Conservation (phyloP, 805 yeast species). For the Candida incommunis region DNA sequence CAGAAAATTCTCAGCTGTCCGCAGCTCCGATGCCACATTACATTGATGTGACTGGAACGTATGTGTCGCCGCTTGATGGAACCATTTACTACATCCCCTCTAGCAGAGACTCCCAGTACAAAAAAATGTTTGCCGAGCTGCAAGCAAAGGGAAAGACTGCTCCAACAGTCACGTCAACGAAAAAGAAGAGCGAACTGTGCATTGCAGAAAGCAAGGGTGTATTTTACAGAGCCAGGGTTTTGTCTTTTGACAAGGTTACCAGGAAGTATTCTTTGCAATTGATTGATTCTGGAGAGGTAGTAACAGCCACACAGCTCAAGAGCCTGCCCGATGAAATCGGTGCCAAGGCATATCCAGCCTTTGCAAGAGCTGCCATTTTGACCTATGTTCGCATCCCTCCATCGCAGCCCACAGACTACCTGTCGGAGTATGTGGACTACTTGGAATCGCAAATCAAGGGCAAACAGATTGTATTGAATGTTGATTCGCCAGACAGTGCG, state of each 20-base stretch:
- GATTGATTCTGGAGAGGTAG: conserved; percentile 47
- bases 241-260: conserved; percentile 30
- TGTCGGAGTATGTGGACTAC: conserved; percentile 36
- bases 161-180: conserved; percentile 16
- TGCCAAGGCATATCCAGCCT: conserved; percentile 28
- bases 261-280: conserved; percentile 37
- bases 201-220: conserved; percentile 40
- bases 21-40: conserved; percentile 15
- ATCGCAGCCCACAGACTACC: conserved; percentile 36
- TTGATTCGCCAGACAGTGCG: conserved; percentile 22
- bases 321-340: conserved; percentile 38
- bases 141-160: conserved; percentile 18
- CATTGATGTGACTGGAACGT: conserved; percentile 22
- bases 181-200: conserved; percentile 38
- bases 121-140: conserved; percentile 14
- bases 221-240: conserved; percentile 44
- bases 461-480: conserved; percentile 40
- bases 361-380: conserved; percentile 41
- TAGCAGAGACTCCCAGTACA: conserved; percentile 8
- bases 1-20: conserved; percentile 9
- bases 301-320: conserved; percentile 28
- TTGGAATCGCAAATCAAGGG: conserved; percentile 40
- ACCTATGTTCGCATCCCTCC: conserved; percentile 48
- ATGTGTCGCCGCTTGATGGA: conserved; percentile 16
- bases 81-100: conserved; percentile 11